Evolutionary conservation across 164 flowering plant genomes (phyloP), one percentile per base, ranked within the genome.

Genomic region (Vitis cinerea): DNA sequence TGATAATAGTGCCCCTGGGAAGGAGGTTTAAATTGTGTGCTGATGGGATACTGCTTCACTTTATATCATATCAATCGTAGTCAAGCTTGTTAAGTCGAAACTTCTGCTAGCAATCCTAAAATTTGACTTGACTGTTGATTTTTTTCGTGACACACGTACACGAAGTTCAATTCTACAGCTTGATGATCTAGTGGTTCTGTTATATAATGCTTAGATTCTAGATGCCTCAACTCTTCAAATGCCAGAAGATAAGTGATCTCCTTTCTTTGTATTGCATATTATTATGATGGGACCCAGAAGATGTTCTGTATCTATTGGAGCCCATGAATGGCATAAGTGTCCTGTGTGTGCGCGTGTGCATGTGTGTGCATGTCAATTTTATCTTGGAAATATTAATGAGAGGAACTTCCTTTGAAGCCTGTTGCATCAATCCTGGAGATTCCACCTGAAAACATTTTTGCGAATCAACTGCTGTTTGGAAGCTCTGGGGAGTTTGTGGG

Each of bases 391-490:
- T 68, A 44, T 47, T 77, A 19, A 76, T 52, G 16, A 63, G 15
- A 27, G 14, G 30, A 56, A 64, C 16, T 67, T 82, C 30, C 17
- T 61, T 70, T 82, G 88, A 63, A 96, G 98, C 99, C 98, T 71
- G 92, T 88, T 67, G 99, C 99, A 47, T 79, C 85, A 59, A 81
- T 81, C 13, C 97, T 96, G 65, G 97, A 87, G 29, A 90, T 96
- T 68, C 93, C 97, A 11, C 76, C 61, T 3, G 93, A 86, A 69
- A 90, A 96, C 70, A 87, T 96, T 14, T 93, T 82, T 80, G 97
- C 98, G 47, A 96, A 96, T 78, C 91, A 83, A 75, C 78, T 96
- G 31, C 77, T 93, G 53, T 93, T 96, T 75, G 88, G 83, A 75
- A 80, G 75, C 63, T 80, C 90, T 17, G 98, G 98, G 44, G 94